These are phyloP conservation scores for Paraconiothyrium brasiliense DNA, from an alignment of 2,329 filamentous ascomycete species.

Conservation along the genomic window DNA sequence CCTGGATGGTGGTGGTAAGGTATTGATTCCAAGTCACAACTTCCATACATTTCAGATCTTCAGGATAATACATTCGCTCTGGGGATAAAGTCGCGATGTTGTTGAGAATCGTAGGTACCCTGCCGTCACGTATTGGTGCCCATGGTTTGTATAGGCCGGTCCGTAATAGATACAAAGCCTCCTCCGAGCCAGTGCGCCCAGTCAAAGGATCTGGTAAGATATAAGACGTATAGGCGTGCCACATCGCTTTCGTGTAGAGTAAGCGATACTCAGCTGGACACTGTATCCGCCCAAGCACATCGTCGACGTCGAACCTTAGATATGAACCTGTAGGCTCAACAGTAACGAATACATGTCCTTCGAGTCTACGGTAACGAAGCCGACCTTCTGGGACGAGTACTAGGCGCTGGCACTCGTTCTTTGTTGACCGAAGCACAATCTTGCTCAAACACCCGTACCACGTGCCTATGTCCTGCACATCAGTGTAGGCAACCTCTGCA, in stretches of 20 bases:
- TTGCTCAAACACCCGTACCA: slow-evolving; percentile 69
- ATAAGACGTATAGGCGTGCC: slow-evolving; percentile 70
- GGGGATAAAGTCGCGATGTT: slow-evolving; percentile 51
- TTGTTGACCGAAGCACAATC: slow-evolving; percentile 62
- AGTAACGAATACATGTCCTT: slow-evolving; percentile 56
- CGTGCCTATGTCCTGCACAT: slow-evolving; percentile 67
- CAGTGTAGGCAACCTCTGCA: slow-evolving; percentile 59
- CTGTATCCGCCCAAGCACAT: slow-evolving; percentile 63
- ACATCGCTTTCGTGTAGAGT: slow-evolving; percentile 65
- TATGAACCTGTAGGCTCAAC: slow-evolving; percentile 54
- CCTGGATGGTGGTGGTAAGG: slow-evolving; percentile 38
- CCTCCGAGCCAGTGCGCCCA: slow-evolving; percentile 67
- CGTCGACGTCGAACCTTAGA: slow-evolving; percentile 63
- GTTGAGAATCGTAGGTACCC: slow-evolving; percentile 19
- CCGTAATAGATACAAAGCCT: slow-evolving; percentile 61
- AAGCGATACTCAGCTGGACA: slow-evolving; percentile 66
- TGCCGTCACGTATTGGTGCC: slow-evolving; percentile 24
- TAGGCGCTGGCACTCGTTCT: slow-evolving; percentile 55
- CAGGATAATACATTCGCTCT: slow-evolving; percentile 43
- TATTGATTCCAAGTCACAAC: slow-evolving; percentile 41
- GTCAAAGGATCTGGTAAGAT: slow-evolving; percentile 67
- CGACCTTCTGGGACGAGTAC: slow-evolving; percentile 64
- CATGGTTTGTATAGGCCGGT: slow-evolving; percentile 60
- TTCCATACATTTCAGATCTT: slow-evolving; percentile 37
- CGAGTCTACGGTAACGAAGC: slow-evolving; percentile 36